phyloP scores from a whole-genome alignment of 1,284 basidiomycete genomes.

The Tranzscheliella williamsii region DNA sequence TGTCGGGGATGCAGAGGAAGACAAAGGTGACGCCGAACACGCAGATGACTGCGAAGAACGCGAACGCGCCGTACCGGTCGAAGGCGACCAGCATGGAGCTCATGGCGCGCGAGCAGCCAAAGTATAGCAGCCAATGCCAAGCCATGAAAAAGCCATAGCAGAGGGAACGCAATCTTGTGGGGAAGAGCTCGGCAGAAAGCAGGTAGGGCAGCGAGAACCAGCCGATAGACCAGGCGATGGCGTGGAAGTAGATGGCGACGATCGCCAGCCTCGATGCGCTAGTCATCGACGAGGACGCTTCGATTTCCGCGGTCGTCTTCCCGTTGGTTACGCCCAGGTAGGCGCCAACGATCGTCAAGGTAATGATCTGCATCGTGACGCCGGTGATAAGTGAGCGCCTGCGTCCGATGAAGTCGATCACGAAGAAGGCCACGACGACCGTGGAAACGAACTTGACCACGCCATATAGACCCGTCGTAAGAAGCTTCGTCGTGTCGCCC shows the following conservation, averaged over 20 bases:
- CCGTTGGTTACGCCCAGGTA: slow-evolving; percentile 8
- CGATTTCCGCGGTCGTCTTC: slow-evolving; percentile 4
- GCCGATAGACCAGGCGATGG: slow-evolving; percentile 6
- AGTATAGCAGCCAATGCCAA: slow-evolving; percentile 9
- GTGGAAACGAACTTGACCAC: slow-evolving; percentile 1
- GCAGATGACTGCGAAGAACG: slow-evolving; percentile 4
- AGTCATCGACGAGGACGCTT: slow-evolving; percentile 1
- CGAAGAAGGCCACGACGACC: slow-evolving; percentile 1
- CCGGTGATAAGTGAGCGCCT: slow-evolving; percentile 4
- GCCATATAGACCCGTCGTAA: slow-evolving; percentile 3
- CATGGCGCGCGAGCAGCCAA: slow-evolving; percentile 6
- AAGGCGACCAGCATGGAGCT: slow-evolving; percentile 8
- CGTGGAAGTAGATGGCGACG: slow-evolving; percentile 8
- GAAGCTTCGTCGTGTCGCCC: slow-evolving; percentile 1
- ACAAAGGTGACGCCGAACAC: slow-evolving; percentile 4
- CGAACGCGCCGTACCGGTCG: slow-evolving; percentile 6
- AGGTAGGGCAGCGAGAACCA: slow-evolving; percentile 9
- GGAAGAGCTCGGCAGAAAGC: slow-evolving; percentile 5
- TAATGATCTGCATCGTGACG: slow-evolving; percentile 2
- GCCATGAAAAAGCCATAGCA: slow-evolving; percentile 7
- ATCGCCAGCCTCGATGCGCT: slow-evolving; percentile 5
- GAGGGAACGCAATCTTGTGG: slow-evolving; percentile 1
- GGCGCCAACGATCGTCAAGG: slow-evolving; percentile 1
- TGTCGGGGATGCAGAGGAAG: slow-evolving; percentile 8
- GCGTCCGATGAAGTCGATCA: slow-evolving; percentile 8